Evolutionary conservation across 2,329 filamentous ascomycete species (phyloP), one percentile per base, ranked within the genome.

Genomic region (Colletotrichum sp.): DNA sequence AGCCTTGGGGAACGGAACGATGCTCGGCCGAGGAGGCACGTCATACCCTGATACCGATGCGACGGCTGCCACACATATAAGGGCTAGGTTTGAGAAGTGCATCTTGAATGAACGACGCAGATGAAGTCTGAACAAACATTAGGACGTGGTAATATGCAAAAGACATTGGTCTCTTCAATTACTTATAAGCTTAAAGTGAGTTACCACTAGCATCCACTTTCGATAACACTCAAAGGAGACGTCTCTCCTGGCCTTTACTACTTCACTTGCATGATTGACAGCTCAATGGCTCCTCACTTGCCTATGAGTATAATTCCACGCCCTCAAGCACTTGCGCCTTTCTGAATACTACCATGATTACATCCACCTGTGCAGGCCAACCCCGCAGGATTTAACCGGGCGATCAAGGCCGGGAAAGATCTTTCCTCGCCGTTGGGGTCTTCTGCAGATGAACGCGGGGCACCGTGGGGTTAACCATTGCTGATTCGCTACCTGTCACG

Each of bases 391-490:
- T 64, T 64, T 44, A 44, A n/a, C 34, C 62, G 62, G 62, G 13
- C 13, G 34, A 64, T 64, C 34, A 64, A 44, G 61, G 19, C 11
- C 12, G 32, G 11, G 30, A 8, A 36, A 2, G 61, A 16, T 36
- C 30, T 32, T 25, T 30, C 12, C 29, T 61, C 19, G 2, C 27
- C 8, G 7, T 16, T 63, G 32, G 61, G 32, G 32, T 63, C 1
- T 30, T 22, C 22, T 4, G 11, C 8, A 19, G 29, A 36, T 19
- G 44, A 52, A 63, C 32, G 61, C 32, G n/a, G 32, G 55, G 55
- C 15, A 11, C 5, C 9, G 2, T 16, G 6, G 5, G 8, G 7
- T 30, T 1, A 6, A 11, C 0, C 3, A 8, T 12, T 27, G 22
- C 25, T 59, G 27, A 30, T 27, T 29, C 9, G 55, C 6, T 3